Evolutionary conservation across 768 basidiomycete species (phyloP), one percentile per base, ranked within the genome.

Genomic region (Cystobasidium ongulense): DNA sequence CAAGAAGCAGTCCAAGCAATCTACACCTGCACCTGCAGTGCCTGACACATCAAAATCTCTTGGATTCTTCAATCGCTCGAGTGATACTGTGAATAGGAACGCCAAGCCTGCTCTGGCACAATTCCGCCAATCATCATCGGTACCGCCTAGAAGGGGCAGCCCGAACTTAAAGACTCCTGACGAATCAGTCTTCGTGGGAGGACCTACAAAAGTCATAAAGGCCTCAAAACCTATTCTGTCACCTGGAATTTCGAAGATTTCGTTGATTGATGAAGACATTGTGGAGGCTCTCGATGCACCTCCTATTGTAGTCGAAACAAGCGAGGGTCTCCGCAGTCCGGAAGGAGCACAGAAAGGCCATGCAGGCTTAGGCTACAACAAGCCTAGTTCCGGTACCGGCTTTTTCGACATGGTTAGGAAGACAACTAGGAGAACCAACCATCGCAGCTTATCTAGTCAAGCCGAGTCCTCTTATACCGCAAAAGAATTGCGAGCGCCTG

Each of bases 1-100:
- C 11, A 73, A 65, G 61, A 73, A 73, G 31, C 29, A 36, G 29
- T 63, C 59, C 5, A 73, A 73, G 63, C 35, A 50, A 21, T 21
- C 46, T 50, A 21, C 38, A 43, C 72, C 63, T 63, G 64, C 72
- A 31, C 72, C 63, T 63, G 64, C 72, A 31, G 11, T 73, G 35
- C 72, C 72, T 15, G 43, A 41, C 21, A 68, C 62, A 5, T 64
- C 63, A 3, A 41, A 36, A 39, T 43, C 66, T 11, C 27, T 68
- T 10, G 66, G 66, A 15, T 33, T 35, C 13, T 43, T 50, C 46
- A 35, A 50, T 54, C 21, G 63, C 3, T 64, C 63, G 4, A 68
- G n/a, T 18, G 38, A 46, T 18, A 52, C 8, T 68, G 66, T 35
- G 4, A 35, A 39, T 18, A 31, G 35, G 36, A 35, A 41, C 11